phyloP scores from a whole-genome alignment of 768 basidiomycete genomes.

The Agrocybe chaxingu region DNA sequence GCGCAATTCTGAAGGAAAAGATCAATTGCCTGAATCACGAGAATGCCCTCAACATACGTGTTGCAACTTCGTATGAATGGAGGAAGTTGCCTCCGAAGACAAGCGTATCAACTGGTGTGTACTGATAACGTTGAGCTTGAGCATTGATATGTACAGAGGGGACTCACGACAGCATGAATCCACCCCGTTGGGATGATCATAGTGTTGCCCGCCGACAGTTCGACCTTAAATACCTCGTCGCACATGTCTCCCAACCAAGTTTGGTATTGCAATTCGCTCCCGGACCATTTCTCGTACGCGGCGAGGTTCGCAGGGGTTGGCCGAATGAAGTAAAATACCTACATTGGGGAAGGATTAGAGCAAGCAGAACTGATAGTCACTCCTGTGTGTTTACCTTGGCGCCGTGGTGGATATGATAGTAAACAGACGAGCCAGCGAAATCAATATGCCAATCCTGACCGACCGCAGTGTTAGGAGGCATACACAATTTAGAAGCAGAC shows the following conservation, averaged over 20 bases:
- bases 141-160: background rate
- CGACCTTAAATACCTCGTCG: conserved; percentile 87
- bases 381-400: conserved; percentile 57
- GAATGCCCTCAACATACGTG: conserved; percentile 52
- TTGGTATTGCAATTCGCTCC: conserved; percentile 82
- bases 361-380: background rate
- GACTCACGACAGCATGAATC: conserved; percentile 93
- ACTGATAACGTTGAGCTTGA: conserved; percentile 38
- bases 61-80: conserved; percentile 86
- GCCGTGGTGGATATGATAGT: conserved; percentile 89
- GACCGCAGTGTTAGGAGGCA: background rate
- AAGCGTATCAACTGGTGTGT: conserved; percentile 88
- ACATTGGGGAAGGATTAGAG: conserved; percentile 8
- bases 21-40: background rate
- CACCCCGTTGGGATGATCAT: conserved; percentile 97
- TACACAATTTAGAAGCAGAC: conserved; percentile 1
- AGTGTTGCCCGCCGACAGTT: conserved; percentile 73
- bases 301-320: conserved; percentile 84
- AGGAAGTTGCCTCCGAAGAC: conserved; percentile 98
- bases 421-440: conserved; percentile 97
- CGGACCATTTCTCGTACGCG: conserved; percentile 93
- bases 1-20: conserved; percentile 62
- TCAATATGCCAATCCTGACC: conserved; percentile 95
- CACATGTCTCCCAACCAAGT: conserved; percentile 93
- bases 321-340: conserved; percentile 94